A percentile compares a stretch with the other conserved stretches of the same genome.
phyloP scores from a whole-genome alignment of 106 monocot genomes.

The Dioscorea dumetorum region DNA sequence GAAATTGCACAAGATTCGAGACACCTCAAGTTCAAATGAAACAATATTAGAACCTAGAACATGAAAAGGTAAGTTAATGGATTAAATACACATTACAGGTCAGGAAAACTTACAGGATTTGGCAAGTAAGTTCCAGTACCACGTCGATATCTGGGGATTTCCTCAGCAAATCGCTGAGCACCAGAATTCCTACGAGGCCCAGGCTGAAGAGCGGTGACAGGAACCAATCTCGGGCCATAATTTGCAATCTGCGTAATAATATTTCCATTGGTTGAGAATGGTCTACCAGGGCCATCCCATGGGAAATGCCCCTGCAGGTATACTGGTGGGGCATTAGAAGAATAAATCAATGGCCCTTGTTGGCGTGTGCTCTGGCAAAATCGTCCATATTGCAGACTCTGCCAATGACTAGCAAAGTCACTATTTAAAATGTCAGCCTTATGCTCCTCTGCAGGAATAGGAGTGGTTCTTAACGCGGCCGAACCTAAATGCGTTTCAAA shows the following conservation, averaged over 20 bases:
- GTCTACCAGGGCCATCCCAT: slow-evolving; percentile 61
- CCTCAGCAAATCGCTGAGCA: slow-evolving; percentile 50
- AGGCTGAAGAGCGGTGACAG: slow-evolving; percentile 46
- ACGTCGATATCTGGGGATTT: slow-evolving; percentile 56
- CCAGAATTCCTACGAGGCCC: slow-evolving; percentile 35
- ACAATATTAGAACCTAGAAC: too few relatives aligned
- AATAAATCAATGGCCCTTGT: slow-evolving; percentile 24
- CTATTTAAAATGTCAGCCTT: slow-evolving; percentile 68
- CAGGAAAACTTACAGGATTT: slow-evolving; percentile 57
- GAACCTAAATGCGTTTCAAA: slow-evolving; percentile 14
- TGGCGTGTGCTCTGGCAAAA: slow-evolving; percentile 43
- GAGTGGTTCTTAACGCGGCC: slow-evolving; percentile 14
- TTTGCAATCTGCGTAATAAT: slow-evolving; percentile 29
- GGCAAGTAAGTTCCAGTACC: slow-evolving; percentile 94
- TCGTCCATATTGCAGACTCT: slow-evolving; percentile 65
- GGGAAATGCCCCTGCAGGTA: slow-evolving; percentile 51
- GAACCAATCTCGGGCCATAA: slow-evolving; percentile 52
- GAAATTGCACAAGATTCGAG: too few relatives aligned
- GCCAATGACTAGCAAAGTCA: slow-evolving; percentile 61
- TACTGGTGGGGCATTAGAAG: slow-evolving; percentile 29
- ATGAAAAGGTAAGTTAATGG: too few relatives aligned
- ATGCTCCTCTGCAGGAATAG: slow-evolving; percentile 27
- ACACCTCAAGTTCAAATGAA: too few relatives aligned
- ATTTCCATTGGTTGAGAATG: slow-evolving; percentile 38
- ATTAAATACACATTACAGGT: too few relatives aligned